A percentile compares a stretch with the other conserved stretches of the same genome.
phyloP scores from a whole-genome alignment of 169 alveolate genomes.

The Amoebophrya sp. region DNA sequence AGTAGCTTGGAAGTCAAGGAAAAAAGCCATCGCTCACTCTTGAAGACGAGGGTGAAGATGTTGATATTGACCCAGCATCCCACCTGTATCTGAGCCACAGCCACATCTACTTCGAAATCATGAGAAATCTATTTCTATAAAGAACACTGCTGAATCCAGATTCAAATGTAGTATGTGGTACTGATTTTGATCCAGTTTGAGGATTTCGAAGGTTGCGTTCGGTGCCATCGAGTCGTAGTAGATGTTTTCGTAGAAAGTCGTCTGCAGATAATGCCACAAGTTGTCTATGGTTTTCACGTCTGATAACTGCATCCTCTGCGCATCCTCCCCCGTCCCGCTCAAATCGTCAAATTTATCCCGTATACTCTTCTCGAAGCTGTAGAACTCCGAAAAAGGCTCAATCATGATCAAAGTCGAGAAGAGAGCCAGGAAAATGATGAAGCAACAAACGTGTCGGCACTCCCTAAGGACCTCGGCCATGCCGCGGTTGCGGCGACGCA shows the following conservation, averaged over 20 bases:
- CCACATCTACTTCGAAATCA: too few species aligned
- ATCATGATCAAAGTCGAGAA: background rate
- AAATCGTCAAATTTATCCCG: background rate
- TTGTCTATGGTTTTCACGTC: background rate
- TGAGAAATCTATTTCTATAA: too few species aligned
- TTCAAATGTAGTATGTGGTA: too few species aligned
- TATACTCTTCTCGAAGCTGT: background rate
- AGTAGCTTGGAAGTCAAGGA: too few species aligned
- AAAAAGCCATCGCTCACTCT: too few species aligned
- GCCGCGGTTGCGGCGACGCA: slow-evolving; percentile 23
- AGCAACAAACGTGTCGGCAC: slow-evolving; percentile 16
- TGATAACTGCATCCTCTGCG: background rate
- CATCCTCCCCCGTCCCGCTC: background rate
- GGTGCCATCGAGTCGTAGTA: background rate
- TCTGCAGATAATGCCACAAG: background rate
- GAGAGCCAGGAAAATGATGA: background rate
- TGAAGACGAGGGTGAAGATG: too few species aligned
- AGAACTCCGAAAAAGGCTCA: background rate
- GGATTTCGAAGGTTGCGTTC: background rate
- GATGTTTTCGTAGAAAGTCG: background rate
- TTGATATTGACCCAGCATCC: too few species aligned
- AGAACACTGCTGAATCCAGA: too few species aligned
- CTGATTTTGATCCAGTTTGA: background rate
- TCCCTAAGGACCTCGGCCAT: background rate
- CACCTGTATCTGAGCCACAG: too few species aligned